A percentile compares a stretch with the other conserved stretches of the same genome.
Evolutionary conservation across 805 yeast genomes (phyloP).

Genomic region (Torulaspora microellipsoides): DNA sequence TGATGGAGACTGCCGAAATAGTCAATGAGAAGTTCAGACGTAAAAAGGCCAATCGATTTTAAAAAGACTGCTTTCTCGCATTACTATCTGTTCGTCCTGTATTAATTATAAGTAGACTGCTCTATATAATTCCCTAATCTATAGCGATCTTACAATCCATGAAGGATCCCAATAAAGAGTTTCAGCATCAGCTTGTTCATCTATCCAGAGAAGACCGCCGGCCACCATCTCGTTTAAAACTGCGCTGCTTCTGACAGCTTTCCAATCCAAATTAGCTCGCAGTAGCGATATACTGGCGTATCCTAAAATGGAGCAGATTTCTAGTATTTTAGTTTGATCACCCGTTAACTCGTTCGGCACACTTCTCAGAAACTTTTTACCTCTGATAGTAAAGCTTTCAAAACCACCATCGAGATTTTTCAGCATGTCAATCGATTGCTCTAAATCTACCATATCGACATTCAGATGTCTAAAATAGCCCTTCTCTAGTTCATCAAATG

Average conservation of each 20-base stretch:
- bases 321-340: slow-evolving; percentile 70
- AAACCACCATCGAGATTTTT: slow-evolving; percentile 66
- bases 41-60: slow-evolving; percentile 25
- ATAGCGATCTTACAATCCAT: slow-evolving; percentile 43
- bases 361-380: slow-evolving; percentile 54
- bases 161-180: slow-evolving; percentile 68
- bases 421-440: slow-evolving; percentile 50
- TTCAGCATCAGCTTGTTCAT: slow-evolving; percentile 45
- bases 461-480: slow-evolving; percentile 32
- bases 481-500: slow-evolving; percentile 48
- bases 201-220: slow-evolving; percentile 84
- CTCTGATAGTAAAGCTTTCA: slow-evolving; percentile 49
- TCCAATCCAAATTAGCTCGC: slow-evolving; percentile 77
- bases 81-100: too few relatives aligned
- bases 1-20: slow-evolving; percentile 60
- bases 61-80: too few relatives aligned
- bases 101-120: too few relatives aligned
- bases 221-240: slow-evolving; percentile 76
- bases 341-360: slow-evolving; percentile 57
- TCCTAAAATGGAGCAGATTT: slow-evolving; percentile 74
- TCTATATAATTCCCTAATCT: background rate
- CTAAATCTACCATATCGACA: slow-evolving; percentile 47
- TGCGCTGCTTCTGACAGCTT: slow-evolving; percentile 50
- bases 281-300: slow-evolving; percentile 61
- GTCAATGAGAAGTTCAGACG: slow-evolving; percentile 62